Conservation (phyloP, 192 early-diverging fungal genomes). For the Backusella parvicylindrica region DNA sequence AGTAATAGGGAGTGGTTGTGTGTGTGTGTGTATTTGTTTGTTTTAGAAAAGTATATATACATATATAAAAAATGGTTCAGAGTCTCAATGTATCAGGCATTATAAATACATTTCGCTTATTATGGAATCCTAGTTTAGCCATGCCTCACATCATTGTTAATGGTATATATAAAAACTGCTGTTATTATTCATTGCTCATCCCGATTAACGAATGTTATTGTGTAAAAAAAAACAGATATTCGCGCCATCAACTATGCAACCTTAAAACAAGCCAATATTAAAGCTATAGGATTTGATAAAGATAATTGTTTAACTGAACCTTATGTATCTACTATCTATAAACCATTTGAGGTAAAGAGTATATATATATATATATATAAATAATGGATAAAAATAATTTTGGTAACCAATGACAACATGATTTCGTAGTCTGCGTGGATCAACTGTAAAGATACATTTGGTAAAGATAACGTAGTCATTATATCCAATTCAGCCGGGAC, state of each 20-base stretch:
- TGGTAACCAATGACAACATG: background rate
- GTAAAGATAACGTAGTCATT: constrained; percentile 61
- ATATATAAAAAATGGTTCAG: constrained; percentile 68
- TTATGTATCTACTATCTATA: constrained; percentile 66
- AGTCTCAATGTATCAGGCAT: constrained; percentile 73
- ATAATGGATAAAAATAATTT: background rate
- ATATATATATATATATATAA: background rate
- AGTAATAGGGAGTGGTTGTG: too few species aligned
- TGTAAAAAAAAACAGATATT: constrained; percentile 59
- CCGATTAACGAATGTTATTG: background rate
- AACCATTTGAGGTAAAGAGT: constrained; percentile 58
- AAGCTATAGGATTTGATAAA: constrained; percentile 90
- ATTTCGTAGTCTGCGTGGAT: constrained; percentile 59
- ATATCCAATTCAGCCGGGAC: constrained; percentile 94
- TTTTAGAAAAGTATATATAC: too few species aligned
- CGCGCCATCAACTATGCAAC: constrained; percentile 60
- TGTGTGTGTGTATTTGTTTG: too few species aligned
- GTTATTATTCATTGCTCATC: background rate
- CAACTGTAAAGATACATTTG: constrained; percentile 59
- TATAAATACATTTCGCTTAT: constrained; percentile 44
- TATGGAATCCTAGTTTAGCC: constrained; percentile 63
- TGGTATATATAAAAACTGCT: constrained; percentile 33
- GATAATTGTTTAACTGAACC: constrained; percentile 94
- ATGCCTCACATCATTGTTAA: constrained; percentile 74
- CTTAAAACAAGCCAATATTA: constrained; percentile 50